Evolutionary conservation across 2,329 filamentous ascomycete species (phyloP).

Genomic region (Botrytis byssoidea): DNA sequence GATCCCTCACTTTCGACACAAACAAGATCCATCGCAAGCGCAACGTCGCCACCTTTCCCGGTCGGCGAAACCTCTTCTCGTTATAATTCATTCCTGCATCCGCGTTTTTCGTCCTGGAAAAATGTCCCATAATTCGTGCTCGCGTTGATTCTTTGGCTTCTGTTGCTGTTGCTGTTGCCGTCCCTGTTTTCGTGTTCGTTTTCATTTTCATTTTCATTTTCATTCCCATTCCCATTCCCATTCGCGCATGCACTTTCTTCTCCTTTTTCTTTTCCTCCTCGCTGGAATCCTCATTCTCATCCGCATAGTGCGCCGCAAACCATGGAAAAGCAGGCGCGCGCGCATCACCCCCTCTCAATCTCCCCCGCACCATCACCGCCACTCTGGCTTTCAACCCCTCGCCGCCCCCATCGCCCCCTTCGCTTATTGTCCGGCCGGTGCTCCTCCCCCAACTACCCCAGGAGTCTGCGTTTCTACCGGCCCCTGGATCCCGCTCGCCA

Average conservation of each 20-base stretch:
- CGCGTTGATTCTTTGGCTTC: neutral
- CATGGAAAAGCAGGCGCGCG: neutral
- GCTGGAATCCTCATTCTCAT: neutral
- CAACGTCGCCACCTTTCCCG: neutral
- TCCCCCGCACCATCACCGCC: neutral
- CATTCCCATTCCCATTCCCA: neutral
- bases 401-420: neutral
- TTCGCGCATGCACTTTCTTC: neutral
- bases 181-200: neutral
- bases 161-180: neutral
- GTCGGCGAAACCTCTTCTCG: neutral
- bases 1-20: neutral
- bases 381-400: neutral
- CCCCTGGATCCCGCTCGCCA: neutral
- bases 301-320: neutral
- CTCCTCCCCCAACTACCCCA: neutral
- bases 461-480: neutral
- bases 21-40: neutral
- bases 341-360: conserved; percentile 1
- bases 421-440: neutral
- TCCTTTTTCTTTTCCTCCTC: neutral
- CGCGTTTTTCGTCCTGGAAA: neutral
- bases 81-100: neutral
- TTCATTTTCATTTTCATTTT: neutral
- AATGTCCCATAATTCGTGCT: neutral